Conservation (phyloP, 306 rosid genomes). For the Quercus aquifolioides region DNA sequence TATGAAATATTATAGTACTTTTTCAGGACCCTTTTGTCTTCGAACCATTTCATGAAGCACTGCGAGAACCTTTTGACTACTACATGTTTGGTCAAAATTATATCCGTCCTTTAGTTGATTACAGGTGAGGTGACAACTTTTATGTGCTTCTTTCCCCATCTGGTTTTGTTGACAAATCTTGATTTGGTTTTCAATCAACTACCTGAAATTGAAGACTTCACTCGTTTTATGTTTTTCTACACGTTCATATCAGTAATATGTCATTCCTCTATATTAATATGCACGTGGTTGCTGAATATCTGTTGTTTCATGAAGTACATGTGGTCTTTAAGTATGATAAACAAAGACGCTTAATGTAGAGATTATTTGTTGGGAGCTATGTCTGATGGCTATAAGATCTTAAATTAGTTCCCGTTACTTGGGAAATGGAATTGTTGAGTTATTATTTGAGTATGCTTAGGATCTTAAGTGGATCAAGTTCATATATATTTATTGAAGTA, state of each 20-base stretch:
- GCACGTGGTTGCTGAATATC: background rate
- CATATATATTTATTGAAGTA: too few species aligned
- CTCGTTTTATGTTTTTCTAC: background rate
- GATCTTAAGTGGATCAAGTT: background rate
- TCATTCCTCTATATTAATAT: background rate
- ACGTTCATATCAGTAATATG: background rate
- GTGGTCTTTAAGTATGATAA: background rate
- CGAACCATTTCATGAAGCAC: slow-evolving; percentile 79
- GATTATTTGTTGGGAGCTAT: background rate
- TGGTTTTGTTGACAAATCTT: slow-evolving; percentile 24
- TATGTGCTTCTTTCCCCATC: slow-evolving; percentile 22
- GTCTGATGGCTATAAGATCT: too few species aligned
- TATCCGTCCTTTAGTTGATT: slow-evolving; percentile 89
- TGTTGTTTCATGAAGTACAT: background rate
- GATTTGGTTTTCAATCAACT: background rate
- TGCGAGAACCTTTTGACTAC: slow-evolving; percentile 96
- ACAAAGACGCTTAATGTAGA: background rate
- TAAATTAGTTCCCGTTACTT: too few species aligned
- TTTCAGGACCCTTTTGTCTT: slow-evolving; percentile 94
- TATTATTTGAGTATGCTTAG: background rate
- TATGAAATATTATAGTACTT: slow-evolving; percentile 31
- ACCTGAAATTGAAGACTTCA: background rate
- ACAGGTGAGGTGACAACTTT: slow-evolving; percentile 54
- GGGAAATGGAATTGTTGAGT: too few species aligned
- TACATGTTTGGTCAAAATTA: slow-evolving; percentile 88